Conservation (phyloP, 2,329 filamentous ascomycete genomes). For the Exophiala xenobiotica region DNA sequence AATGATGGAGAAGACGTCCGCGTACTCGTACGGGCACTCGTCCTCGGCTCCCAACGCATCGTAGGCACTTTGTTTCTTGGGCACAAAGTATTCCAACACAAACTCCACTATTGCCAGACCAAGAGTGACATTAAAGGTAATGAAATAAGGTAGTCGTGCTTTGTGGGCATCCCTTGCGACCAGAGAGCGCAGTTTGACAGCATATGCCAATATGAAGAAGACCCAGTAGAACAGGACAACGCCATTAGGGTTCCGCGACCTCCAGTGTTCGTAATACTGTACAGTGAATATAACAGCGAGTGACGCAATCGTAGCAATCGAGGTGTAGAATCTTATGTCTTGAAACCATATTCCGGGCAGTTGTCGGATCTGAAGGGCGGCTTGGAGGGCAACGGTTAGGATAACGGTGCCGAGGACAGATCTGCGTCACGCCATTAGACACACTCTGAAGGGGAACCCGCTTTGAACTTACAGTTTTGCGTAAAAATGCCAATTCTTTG, state of each 20-base stretch:
- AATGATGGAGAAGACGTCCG: constrained; percentile 86
- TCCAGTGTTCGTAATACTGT: constrained; percentile 83
- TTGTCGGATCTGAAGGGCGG: constrained; percentile 70
- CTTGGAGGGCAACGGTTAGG: constrained; percentile 68
- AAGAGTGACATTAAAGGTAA: constrained; percentile 70
- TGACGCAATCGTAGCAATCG: constrained; percentile 68
- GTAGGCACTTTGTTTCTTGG: constrained; percentile 71
- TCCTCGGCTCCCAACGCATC: constrained; percentile 66
- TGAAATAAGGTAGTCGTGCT: constrained; percentile 69
- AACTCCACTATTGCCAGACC: constrained; percentile 71
- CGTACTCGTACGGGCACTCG: constrained; percentile 78
- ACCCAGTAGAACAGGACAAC: constrained; percentile 92
- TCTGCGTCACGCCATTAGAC: constrained; percentile 40
- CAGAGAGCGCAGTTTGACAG: constrained; percentile 81
- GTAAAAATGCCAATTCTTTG: constrained; percentile 91
- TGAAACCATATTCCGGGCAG: constrained; percentile 69
- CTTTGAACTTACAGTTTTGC: constrained; percentile 70
- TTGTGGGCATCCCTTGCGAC: constrained; percentile 72
- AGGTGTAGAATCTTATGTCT: constrained; percentile 86
- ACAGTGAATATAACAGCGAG: constrained; percentile 72
- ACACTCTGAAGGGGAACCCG: background rate
- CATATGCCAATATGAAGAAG: constrained; percentile 73
- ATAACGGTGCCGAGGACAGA: constrained; percentile 66
- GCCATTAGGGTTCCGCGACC: constrained; percentile 80
- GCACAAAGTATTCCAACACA: constrained; percentile 78